phyloP scores from a whole-genome alignment of 345 rosid species.

The Moricandia moricandioides region DNA sequence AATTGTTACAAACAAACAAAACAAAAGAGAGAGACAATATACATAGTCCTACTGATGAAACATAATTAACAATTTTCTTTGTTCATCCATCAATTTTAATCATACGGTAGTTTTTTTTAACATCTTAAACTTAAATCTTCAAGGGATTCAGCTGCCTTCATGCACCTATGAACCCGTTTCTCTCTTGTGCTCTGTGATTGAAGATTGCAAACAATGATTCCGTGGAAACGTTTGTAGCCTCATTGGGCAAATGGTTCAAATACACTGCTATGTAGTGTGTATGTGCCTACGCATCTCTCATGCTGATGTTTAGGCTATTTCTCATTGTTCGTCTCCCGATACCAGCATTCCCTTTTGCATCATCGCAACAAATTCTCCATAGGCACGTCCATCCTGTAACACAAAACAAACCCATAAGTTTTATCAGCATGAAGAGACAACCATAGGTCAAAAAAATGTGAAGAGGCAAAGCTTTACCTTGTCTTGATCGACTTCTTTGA shows the following conservation, averaged over 20 bases:
- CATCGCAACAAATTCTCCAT: slow-evolving; percentile 97
- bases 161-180: slow-evolving; percentile 7
- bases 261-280: background rate
- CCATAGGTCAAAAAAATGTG: background rate
- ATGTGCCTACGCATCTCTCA: slow-evolving; percentile 60
- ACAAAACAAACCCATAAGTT: background rate
- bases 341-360: slow-evolving; percentile 96
- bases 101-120: slow-evolving; percentile 18
- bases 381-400: slow-evolving; percentile 84
- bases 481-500: too few species aligned
- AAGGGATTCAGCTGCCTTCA: background rate
- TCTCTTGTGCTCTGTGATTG: slow-evolving; percentile 5
- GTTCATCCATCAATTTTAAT: slow-evolving; percentile 22
- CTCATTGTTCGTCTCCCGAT: slow-evolving; percentile 95
- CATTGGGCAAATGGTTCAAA: background rate
- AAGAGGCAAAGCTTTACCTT: too few species aligned
- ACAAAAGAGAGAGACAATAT: slow-evolving; percentile 9
- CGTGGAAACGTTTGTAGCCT: slow-evolving; percentile 14
- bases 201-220: slow-evolving; percentile 3
- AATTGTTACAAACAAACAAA: slow-evolving; percentile 33
- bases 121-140: slow-evolving; percentile 19
- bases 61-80: slow-evolving; percentile 11
- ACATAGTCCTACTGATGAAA: slow-evolving; percentile 11
- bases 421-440: background rate
- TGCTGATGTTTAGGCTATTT: slow-evolving; percentile 90